phyloP scores from a whole-genome alignment of 2,329 filamentous ascomycete species.

The Aspergillus terreus region DNA sequence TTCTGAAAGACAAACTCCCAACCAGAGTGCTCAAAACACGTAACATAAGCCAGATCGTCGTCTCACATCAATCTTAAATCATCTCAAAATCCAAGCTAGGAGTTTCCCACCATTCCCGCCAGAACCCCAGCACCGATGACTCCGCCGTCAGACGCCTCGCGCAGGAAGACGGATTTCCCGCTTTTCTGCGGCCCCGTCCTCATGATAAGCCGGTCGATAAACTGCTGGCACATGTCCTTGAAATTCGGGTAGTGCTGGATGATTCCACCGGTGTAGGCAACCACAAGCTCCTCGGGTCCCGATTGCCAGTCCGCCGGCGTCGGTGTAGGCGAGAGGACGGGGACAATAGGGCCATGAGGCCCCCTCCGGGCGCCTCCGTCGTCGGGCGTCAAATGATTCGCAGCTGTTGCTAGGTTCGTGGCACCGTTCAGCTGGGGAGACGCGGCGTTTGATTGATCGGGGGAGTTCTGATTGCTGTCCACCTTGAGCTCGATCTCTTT shows the following conservation, averaged over 20 bases:
- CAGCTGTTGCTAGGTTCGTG: constrained; percentile 15
- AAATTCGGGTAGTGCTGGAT: constrained; percentile 78
- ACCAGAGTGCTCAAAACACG: not conserved
- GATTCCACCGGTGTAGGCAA: constrained; percentile 76
- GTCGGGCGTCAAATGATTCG: constrained; percentile 3
- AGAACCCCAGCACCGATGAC: constrained; percentile 55
- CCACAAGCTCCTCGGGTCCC: constrained; percentile 60
- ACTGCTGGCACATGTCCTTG: constrained; percentile 64
- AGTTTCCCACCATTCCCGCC: constrained; percentile 44
- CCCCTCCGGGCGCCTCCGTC: constrained; percentile 8
- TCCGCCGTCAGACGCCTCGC: constrained; percentile 53
- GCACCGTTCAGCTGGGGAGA: constrained; percentile 26
- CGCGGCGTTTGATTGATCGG: constrained; percentile 21
- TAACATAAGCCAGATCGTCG: constrained; percentile 2
- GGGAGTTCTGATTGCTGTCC: constrained; percentile 36
- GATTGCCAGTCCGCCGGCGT: constrained; percentile 39
- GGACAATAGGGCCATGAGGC: constrained; percentile 30
- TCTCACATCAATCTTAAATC: constrained; percentile 7
- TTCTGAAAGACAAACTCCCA: constrained; percentile 1
- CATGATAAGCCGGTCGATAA: constrained; percentile 58
- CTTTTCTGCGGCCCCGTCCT: constrained; percentile 43
- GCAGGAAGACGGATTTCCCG: constrained; percentile 49
- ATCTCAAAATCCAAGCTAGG: constrained; percentile 1
- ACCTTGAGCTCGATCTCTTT: constrained; percentile 57
- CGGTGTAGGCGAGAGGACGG: constrained; percentile 32